A percentile compares a stretch with the other conserved stretches of the same genome.
phyloP scores from a whole-genome alignment of 306 rosid genomes.

The Leucaena leucocephala region DNA sequence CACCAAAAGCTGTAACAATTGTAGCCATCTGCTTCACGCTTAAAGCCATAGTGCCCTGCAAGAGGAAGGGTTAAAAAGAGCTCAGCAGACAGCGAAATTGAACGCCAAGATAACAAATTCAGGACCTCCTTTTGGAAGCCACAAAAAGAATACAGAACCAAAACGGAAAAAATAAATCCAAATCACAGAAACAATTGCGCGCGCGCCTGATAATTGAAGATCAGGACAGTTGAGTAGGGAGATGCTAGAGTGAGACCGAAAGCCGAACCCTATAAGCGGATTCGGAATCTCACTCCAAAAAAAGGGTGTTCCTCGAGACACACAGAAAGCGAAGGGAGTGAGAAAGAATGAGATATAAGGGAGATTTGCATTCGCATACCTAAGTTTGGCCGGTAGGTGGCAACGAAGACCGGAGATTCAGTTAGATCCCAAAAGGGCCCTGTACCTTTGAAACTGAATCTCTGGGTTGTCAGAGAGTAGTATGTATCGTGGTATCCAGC shows the following conservation, averaged over 20 bases:
- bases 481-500: background rate
- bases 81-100: background rate
- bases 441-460: background rate
- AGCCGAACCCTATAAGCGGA: background rate
- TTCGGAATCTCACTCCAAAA: background rate
- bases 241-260: background rate
- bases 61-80: background rate
- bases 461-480: background rate
- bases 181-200: background rate
- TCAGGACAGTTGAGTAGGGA: background rate
- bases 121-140: background rate
- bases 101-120: background rate
- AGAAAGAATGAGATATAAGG: background rate
- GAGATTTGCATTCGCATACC: background rate
- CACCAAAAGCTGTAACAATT: conserved; percentile 4
- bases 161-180: background rate
- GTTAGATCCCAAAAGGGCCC: background rate
- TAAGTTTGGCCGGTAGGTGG: background rate
- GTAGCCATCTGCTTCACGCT: conserved; percentile 42
- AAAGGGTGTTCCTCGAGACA: background rate
- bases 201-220: background rate
- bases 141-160: background rate
- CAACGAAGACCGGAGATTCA: background rate
- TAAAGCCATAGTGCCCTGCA: conserved; percentile 38
- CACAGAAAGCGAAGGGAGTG: too few species aligned